These are phyloP conservation scores for Plectosphaerella cucumerina DNA, from an alignment of 2,329 filamentous ascomycete genomes.

Conservation along the genomic window DNA sequence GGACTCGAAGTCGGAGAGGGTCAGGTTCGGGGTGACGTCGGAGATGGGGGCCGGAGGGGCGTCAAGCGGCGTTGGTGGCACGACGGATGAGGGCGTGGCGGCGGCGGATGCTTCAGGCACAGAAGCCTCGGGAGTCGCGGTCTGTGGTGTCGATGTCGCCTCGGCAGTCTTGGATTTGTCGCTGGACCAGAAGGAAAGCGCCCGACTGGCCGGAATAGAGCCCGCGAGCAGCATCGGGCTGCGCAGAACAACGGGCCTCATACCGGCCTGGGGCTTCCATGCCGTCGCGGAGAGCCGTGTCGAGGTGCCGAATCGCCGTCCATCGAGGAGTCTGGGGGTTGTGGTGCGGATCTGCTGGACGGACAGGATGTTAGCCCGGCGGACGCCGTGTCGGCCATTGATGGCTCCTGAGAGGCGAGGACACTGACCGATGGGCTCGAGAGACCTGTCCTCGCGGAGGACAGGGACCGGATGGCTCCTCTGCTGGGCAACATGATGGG, in stretches of 20 bases:
- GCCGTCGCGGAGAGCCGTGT: conserved; percentile 14
- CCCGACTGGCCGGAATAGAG: conserved; percentile 8
- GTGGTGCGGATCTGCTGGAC: conserved; percentile 13
- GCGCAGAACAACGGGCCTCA: conserved; percentile 5
- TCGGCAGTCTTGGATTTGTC: neutral
- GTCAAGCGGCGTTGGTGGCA: neutral
- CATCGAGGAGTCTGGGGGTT: conserved; percentile 24
- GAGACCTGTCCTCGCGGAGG: conserved; percentile 25
- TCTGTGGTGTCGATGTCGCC: conserved; percentile 7
- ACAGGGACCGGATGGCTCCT: conserved; percentile 35
- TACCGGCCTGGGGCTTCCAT: neutral
- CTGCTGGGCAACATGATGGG: conserved; percentile 40
- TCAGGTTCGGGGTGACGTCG: conserved; percentile 10
- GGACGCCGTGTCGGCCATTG: neutral
- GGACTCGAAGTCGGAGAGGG: conserved; percentile 24
- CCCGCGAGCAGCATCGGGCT: conserved; percentile 25
- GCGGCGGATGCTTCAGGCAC: conserved; percentile 11
- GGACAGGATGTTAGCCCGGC: conserved; percentile 2
- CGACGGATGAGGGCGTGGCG: neutral
- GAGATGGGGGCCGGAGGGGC: conserved; percentile 11
- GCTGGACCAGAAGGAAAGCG: conserved; percentile 10
- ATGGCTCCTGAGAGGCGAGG: neutral
- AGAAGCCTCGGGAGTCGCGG: conserved; percentile 10
- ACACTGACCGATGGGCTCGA: conserved; percentile 22
- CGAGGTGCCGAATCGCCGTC: conserved; percentile 29